Evolutionary conservation across 2,329 filamentous ascomycete genomes (phyloP), one percentile per base, ranked within the genome.

Genomic region (Trichoderma sp.): DNA sequence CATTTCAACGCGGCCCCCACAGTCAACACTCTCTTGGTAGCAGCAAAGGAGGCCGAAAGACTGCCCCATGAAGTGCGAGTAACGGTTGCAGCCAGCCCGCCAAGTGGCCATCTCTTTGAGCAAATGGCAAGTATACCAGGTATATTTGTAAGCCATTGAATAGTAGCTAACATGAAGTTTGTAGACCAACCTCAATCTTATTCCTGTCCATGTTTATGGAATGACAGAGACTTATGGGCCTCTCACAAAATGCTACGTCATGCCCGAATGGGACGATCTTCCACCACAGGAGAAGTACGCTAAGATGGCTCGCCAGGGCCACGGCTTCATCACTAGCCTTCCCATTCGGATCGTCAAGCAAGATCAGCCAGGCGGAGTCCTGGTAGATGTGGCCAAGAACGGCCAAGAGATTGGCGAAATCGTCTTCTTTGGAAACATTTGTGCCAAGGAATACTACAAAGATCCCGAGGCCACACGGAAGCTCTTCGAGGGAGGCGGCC

Each of bases 1-100:
- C 96, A 99, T 81, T 98, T 97, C 84, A 97, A 95, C 78, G 95
- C 95, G 1, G 96, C 95, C 0, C 96, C 96, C 0, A 99, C 96
- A 0, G 96, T 99, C 67, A 98, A 98, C 80, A 99, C 95, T 0
- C 84, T 98, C 1, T 88, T 99, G 3, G 97, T 96, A 79, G 92
- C 92, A 14, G 88, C 93, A 3, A 87, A 91, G 53, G 91, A 94
- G 80, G 95, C 96, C 3, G 88, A 87, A 75, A 87, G 82, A 62
- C 85, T 99, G 1, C 85, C 90, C 0, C 83, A 89, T 1, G 88
- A 90, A 0, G 94, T 98, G 11, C 87, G 90, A 18, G 96, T 99
- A 6, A 97, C 95, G 0, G 96, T 99, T 3, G 96, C 96, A 3
- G 96, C 95, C 2, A 95, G 91, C 72, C 96, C 96, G 5, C 96